Conservation (phyloP, 2,329 filamentous ascomycete species). For the Diaporthe australafricana region DNA sequence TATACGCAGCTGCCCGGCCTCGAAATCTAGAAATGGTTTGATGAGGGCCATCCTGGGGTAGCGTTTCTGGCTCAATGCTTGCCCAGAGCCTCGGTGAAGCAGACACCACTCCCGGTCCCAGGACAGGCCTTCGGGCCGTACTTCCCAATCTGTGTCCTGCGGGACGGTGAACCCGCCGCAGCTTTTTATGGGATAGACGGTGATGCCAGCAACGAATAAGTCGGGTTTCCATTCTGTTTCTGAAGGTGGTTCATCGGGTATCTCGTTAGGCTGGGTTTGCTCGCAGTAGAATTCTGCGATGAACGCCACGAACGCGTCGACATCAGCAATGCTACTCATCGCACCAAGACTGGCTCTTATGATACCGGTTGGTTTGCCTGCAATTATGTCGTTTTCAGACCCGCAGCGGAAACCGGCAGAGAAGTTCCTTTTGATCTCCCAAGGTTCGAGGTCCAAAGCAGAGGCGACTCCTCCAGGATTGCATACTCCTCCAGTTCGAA, state of each 20-base stretch:
- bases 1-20: constrained; percentile 73
- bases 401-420: constrained; percentile 88
- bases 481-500: constrained; percentile 90
- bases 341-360: constrained; percentile 88
- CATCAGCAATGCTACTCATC: constrained; percentile 85
- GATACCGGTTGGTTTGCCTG: constrained; percentile 88
- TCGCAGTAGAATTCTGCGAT: constrained; percentile 74
- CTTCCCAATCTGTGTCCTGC: constrained; percentile 73
- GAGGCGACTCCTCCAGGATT: constrained; percentile 89
- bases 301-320: constrained; percentile 78
- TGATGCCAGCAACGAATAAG: constrained; percentile 72
- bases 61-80: constrained; percentile 88
- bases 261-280: background rate
- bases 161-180: constrained; percentile 85
- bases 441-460: constrained; percentile 77
- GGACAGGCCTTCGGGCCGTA: constrained; percentile 83
- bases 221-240: constrained; percentile 16
- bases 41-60: constrained; percentile 90
- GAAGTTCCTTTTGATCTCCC: constrained; percentile 88
- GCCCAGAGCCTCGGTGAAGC: constrained; percentile 85
- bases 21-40: constrained; percentile 78
- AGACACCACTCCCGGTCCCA: constrained; percentile 99
- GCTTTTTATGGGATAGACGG: constrained; percentile 93
- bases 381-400: constrained; percentile 82
- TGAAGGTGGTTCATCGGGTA: background rate